Evolutionary conservation across 75 land plant genomes (phyloP).

Genomic region (Azolla pinnata): DNA sequence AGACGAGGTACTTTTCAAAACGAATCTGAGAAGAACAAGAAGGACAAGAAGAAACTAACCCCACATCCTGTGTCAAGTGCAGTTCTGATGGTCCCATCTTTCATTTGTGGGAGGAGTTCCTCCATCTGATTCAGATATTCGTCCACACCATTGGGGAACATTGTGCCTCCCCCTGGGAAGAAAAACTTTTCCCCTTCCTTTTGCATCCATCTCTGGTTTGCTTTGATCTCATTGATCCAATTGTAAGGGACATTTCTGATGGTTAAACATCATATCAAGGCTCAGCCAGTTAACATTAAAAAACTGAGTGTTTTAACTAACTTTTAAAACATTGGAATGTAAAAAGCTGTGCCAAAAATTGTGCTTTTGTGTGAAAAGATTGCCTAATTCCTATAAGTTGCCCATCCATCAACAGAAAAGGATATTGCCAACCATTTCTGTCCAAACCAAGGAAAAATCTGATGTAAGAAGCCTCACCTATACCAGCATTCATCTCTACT

Average conservation of each 20-base stretch:
- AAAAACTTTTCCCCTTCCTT: slow-evolving; percentile 86
- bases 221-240: slow-evolving; percentile 85
- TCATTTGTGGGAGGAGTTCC: slow-evolving; percentile 80
- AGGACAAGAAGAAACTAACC: slow-evolving; percentile 36
- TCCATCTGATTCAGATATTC: slow-evolving; percentile 71
- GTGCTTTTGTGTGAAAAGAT: too few species aligned
- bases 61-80: slow-evolving; percentile 98
- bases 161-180: slow-evolving; percentile 97
- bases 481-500: slow-evolving; percentile 89
- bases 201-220: slow-evolving; percentile 86
- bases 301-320: background rate
- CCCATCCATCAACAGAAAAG: too few species aligned
- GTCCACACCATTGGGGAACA: slow-evolving; percentile 85
- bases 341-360: background rate
- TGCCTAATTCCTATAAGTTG: too few species aligned
- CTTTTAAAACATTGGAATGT: background rate
- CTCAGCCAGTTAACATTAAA: background rate
- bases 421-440: too few species aligned
- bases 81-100: slow-evolving; percentile 77
- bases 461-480: slow-evolving; percentile 56
- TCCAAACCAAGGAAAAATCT: too few species aligned
- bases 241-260: slow-evolving; percentile 95
- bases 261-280: background rate
- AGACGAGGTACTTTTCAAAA: background rate
- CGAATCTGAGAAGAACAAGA: background rate